Conservation (phyloP, 192 early-diverging fungal species). For the Dissophora globulifera region DNA sequence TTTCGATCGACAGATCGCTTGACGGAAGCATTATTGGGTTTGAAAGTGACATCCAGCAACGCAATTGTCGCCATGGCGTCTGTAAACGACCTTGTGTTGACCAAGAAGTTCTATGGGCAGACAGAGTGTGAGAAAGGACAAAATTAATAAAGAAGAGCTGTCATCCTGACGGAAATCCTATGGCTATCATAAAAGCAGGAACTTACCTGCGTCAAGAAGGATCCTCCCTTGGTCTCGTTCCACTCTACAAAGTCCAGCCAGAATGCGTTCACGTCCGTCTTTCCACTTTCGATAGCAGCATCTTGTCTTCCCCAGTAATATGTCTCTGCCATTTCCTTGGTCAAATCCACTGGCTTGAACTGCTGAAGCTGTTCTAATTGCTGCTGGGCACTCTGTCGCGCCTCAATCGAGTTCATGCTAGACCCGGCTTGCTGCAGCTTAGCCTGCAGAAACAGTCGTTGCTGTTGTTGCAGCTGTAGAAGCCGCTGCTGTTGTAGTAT, state of each 20-base stretch:
- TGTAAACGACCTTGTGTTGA: slow-evolving; percentile 39
- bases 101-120: slow-evolving; percentile 52
- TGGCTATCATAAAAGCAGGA: too few species aligned
- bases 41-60: slow-evolving; percentile 51
- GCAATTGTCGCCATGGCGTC: slow-evolving; percentile 52
- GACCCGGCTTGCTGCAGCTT: too few species aligned
- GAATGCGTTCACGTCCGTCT: slow-evolving; percentile 41
- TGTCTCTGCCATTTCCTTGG: slow-evolving; percentile 53
- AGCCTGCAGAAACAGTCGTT: too few species aligned
- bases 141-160: neutral
- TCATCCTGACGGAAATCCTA: too few species aligned
- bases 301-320: slow-evolving; percentile 36
- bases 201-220: slow-evolving; percentile 56
- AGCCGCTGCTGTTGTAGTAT: too few species aligned
- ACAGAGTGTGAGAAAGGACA: neutral
- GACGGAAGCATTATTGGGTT: slow-evolving; percentile 18
- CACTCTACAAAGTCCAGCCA: slow-evolving; percentile 60
- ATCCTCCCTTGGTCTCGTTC: slow-evolving; percentile 17
- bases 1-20: slow-evolving; percentile 20
- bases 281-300: neutral
- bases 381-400: neutral
- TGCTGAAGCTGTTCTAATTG: slow-evolving; percentile 3
- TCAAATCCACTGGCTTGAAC: slow-evolving; percentile 48
- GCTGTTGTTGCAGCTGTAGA: too few species aligned
- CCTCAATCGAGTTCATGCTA: neutral